Conservation (phyloP, 352 stramenopile species). For the Phytophthora quininea region DNA sequence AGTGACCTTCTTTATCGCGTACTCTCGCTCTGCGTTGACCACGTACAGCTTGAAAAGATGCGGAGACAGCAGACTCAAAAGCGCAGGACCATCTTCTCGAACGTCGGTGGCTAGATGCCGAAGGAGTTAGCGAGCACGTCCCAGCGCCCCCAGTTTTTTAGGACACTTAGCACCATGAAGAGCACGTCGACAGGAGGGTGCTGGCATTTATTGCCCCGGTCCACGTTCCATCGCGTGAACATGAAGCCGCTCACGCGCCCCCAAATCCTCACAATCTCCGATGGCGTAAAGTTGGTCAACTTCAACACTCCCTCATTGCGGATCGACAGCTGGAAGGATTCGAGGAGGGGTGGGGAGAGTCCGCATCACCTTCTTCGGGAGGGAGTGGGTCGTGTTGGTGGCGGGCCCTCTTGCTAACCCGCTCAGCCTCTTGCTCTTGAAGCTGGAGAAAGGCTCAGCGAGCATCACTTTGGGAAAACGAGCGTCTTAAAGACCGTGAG, state of each 20-base stretch:
- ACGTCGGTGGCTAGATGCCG: background rate
- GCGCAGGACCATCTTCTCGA: conserved; percentile 2
- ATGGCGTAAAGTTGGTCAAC: background rate
- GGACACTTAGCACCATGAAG: background rate
- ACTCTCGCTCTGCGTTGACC: background rate
- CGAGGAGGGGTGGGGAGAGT: background rate
- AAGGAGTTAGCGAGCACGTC: conserved; percentile 2
- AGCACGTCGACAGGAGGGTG: background rate
- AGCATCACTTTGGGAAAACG: background rate
- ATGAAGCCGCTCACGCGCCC: background rate
- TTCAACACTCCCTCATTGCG: background rate
- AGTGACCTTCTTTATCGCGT: conserved; percentile 4
- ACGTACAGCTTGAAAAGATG: background rate
- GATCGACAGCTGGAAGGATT: background rate
- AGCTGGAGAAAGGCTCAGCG: background rate
- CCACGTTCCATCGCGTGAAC: background rate
- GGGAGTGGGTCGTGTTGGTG: background rate
- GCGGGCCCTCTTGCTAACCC: background rate
- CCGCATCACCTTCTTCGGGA: background rate
- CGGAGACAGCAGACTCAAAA: background rate
- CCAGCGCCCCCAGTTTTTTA: background rate
- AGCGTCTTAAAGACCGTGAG: background rate
- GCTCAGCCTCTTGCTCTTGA: background rate
- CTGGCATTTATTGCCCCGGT: background rate
- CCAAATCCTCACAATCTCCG: background rate